A percentile compares a stretch with the other conserved stretches of the same genome.
Conservation (phyloP, 2,329 filamentous ascomycete genomes). For the Pseudohalonectria lignicola region DNA sequence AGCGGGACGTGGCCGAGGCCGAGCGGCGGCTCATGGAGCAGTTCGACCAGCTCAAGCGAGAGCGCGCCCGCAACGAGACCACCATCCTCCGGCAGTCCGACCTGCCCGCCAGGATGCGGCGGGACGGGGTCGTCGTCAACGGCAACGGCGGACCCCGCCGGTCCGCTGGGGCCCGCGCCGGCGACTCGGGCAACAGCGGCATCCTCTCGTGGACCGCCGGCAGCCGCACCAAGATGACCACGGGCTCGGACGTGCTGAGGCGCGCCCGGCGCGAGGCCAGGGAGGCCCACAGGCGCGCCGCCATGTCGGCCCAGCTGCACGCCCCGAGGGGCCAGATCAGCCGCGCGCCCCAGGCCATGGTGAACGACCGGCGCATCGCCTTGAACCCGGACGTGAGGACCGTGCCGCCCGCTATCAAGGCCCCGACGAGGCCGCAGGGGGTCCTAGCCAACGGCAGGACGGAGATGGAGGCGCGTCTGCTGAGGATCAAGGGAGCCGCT, state of each 20-base stretch:
- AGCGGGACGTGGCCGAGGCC: slow-evolving; percentile 44
- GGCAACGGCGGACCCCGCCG: not conserved
- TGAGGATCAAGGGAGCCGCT: not conserved
- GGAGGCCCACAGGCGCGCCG: slow-evolving; percentile 37
- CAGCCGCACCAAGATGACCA: slow-evolving; percentile 39
- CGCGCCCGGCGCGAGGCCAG: slow-evolving; percentile 45
- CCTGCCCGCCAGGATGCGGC: slow-evolving; percentile 26
- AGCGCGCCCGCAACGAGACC: slow-evolving; percentile 31
- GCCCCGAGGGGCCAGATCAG: slow-evolving; percentile 27
- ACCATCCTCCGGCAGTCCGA: slow-evolving; percentile 40
- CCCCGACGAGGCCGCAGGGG: slow-evolving; percentile 7
- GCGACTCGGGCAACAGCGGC: slow-evolving; percentile 11
- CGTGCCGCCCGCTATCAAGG: slow-evolving; percentile 6
- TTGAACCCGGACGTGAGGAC: slow-evolving; percentile 7
- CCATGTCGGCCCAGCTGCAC: slow-evolving; percentile 25
- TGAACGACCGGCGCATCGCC: slow-evolving; percentile 37
- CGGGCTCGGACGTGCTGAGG: slow-evolving; percentile 41
- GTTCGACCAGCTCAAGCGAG: slow-evolving; percentile 45
- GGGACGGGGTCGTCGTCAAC: slow-evolving; percentile 3
- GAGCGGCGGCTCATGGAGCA: slow-evolving; percentile 45
- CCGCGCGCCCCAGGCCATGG: slow-evolving; percentile 41
- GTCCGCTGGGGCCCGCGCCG: slow-evolving; percentile 18
- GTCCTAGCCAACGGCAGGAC: not conserved
- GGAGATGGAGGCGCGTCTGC: slow-evolving; percentile 3
- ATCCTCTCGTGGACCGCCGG: slow-evolving; percentile 30